Evolutionary conservation across 169 alveolate species (phyloP), one percentile per base, ranked within the genome.

Genomic region (Besnoitia besnoiti): DNA sequence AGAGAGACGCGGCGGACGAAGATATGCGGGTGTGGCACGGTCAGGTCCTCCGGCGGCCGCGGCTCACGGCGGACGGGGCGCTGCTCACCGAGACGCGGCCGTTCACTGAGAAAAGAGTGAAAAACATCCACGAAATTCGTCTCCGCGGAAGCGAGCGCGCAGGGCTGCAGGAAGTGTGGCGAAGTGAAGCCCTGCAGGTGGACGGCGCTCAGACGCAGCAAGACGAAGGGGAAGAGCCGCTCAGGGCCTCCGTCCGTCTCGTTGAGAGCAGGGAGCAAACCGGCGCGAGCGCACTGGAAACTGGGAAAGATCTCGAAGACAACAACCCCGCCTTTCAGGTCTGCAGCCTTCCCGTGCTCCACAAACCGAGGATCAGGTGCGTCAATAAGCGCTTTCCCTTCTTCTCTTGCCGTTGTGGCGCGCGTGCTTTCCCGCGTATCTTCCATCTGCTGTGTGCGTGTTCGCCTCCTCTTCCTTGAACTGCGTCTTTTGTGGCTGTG

Each of bases 291-390:
- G 10, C 27, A 39, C 19, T 16, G n/a, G 82, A 7, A 30, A 2
- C 1, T 16, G 82, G 12, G 44, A n/a, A 73, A 37, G 79, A 62
- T 5, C 7, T 4, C 44, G 21, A 30, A 1, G 82, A 73, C 46
- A 42, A 73, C 82, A 42, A 37, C 3, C 82, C 33, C 47, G 33
- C 87, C 21, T 0, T 77, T 37, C 40, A 77, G 30, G 87, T 77
- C 35, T 77, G 87, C 55, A 19, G 87, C 59, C 55, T 77, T 21
- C 87, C 87, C 19, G 87, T 77, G 33, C 49, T 77, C 47, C 40
- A 77, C 59, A 77, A 44, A 24, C 87, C 87, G 47, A 19, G 87
- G 14, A 77, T 77, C 55, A 19, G 87, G 87, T 77, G 40, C 12
- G 87, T 67, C 42, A 1, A n/a, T 5, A 5, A 1, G 12, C 33